Conservation (phyloP, 2,329 filamentous ascomycete genomes). For the Dactylonectria macrodidyma region DNA sequence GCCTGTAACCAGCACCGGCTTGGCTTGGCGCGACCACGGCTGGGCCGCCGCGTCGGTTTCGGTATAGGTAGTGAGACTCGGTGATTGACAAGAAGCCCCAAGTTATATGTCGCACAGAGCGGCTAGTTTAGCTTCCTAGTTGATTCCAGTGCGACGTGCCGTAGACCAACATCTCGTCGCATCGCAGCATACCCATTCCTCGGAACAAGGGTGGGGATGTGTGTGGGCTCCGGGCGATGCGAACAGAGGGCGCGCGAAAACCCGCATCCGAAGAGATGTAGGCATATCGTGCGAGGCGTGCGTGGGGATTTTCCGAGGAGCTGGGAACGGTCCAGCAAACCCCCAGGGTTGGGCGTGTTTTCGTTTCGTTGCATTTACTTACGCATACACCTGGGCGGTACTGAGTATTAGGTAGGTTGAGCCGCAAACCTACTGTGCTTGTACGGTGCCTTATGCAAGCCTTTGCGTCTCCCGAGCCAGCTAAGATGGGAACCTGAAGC, state of each 20-base stretch:
- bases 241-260: conserved; percentile 5
- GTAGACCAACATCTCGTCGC: conserved; percentile 27
- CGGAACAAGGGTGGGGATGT: conserved; percentile 15
- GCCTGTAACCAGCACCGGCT: background rate
- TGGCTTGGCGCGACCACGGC: conserved; percentile 3
- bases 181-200: conserved; percentile 29
- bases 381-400: background rate
- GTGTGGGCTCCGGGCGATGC: conserved; percentile 8
- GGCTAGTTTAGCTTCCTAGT: conserved; percentile 17
- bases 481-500: conserved; percentile 11
- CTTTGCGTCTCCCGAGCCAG: conserved; percentile 1
- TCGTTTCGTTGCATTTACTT: background rate
- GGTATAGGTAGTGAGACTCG: conserved; percentile 29
- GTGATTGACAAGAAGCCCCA: conserved; percentile 1
- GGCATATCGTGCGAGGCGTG: background rate
- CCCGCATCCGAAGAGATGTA: background rate
- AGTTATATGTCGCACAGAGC: conserved; percentile 24
- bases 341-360: background rate
- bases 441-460: background rate
- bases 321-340: background rate
- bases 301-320: background rate
- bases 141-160: conserved; percentile 25
- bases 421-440: background rate
- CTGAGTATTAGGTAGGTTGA: background rate
- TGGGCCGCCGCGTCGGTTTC: conserved; percentile 19